Conservation (phyloP, 805 yeast genomes). For the Suhomyces emberorum region DNA sequence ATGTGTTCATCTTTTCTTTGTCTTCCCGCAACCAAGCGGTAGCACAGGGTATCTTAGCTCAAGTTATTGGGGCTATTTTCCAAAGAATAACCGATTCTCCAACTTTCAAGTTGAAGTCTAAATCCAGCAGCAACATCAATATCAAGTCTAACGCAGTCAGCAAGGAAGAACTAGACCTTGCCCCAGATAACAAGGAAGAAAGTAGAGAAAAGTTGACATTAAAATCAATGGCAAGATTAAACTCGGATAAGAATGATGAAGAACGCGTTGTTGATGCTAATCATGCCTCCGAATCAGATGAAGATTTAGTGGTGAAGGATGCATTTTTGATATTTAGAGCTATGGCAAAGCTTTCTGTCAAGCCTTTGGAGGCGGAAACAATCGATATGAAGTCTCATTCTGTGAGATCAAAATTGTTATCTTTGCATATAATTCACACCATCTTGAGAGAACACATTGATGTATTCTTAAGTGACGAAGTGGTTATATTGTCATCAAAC, state of each 20-base stretch:
- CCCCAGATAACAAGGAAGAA: constrained; percentile 9
- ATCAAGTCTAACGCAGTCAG: constrained; percentile 16
- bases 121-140: constrained; percentile 18
- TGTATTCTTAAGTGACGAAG: constrained; percentile 61
- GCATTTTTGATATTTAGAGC: constrained; percentile 92
- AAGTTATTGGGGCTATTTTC: constrained; percentile 81
- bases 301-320: constrained; percentile 76
- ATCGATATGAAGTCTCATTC: constrained; percentile 88
- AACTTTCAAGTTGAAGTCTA: constrained; percentile 8
- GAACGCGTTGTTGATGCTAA: constrained; percentile 49
- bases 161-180: constrained; percentile 9
- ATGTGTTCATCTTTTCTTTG: constrained; percentile 81
- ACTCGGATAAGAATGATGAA: constrained; percentile 49
- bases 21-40: constrained; percentile 83
- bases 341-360: constrained; percentile 88
- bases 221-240: constrained; percentile 54
- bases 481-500: constrained; percentile 48
- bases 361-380: constrained; percentile 71
- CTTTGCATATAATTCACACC: constrained; percentile 83
- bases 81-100: constrained; percentile 52
- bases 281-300: constrained; percentile 48
- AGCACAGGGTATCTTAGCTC: constrained; percentile 94
- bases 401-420: constrained; percentile 84
- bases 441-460: constrained; percentile 83
- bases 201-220: constrained; percentile 47